phyloP scores from a whole-genome alignment of 345 rosid genomes.

The Salix caprea region DNA sequence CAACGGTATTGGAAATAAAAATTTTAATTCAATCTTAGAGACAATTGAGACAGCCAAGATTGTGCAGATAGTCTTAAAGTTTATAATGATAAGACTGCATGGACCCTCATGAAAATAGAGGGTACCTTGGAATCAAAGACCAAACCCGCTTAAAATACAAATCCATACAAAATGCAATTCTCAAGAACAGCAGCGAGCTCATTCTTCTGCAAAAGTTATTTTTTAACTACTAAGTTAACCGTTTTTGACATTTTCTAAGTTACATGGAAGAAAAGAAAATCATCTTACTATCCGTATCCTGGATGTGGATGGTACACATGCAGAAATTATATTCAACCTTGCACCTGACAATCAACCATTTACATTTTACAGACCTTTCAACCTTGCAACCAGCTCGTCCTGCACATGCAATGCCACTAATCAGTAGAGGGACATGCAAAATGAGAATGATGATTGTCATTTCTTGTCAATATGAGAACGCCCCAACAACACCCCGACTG shows the following conservation, averaged over 20 bases:
- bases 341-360: conserved; percentile 27
- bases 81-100: background rate
- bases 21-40: background rate
- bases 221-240: background rate
- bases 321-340: background rate
- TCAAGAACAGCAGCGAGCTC: background rate
- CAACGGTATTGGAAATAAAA: background rate
- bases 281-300: conserved; percentile 9
- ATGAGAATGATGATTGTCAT: background rate
- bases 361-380: conserved; percentile 36
- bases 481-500: background rate
- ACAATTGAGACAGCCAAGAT: background rate
- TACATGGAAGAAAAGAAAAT: conserved; percentile 14
- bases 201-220: background rate
- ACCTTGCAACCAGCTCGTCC: conserved; percentile 83
- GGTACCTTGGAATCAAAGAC: background rate
- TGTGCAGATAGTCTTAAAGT: background rate
- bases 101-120: background rate
- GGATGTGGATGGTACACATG: background rate
- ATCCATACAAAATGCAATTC: background rate
- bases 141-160: background rate
- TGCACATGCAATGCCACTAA: conserved; percentile 29
- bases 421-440: background rate
- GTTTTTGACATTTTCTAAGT: background rate
- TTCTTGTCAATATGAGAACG: background rate